Base-by-base conservation (phyloP, 1,284 basidiomycete genomes). In the Phaffia rhodozyma region DNA sequence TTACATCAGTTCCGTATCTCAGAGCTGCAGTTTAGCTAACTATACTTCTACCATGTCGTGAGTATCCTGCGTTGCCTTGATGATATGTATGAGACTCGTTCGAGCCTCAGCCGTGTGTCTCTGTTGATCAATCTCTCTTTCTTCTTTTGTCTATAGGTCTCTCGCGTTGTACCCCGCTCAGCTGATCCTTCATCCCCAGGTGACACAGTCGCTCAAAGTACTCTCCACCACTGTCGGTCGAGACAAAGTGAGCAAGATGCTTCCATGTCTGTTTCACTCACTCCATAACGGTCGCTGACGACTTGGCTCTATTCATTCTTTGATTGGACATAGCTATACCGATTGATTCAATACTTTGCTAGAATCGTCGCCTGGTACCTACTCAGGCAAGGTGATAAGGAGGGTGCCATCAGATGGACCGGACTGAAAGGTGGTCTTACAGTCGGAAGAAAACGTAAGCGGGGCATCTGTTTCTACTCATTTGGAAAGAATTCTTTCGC, bases 271-370 rank as follows among this genome's bases (percentile, higher is more conserved):
- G 47, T 38, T 53, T 30, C 20, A 6, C 51, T 53, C n/a, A 25
- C 0, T 21, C n/a, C 50, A 7, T 16, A 9, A 30, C 25, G 29
- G 23, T 29, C 43, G 18, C 55, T 29, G 13, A 43, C 61, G 32
- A 38, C 29, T 29, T 49, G 25, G 16, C 29, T 38, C 4, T 25
- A 9, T 52, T 4, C 21, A 6, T n/a, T 23, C 25, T 55, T 55
- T 27, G 21, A 25, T 2, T 50, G 55, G 25, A 13, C 7, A 16
- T 43, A 43, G 38, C 79, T 85, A 49, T 94, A 97, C 77, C 86
- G 94, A 70, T 83, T 90, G 32, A 76, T 93, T 66, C 94, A 99
- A 78, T 97, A 93, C 77, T 85, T 91, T 68, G 81, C 94, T 56
- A 86, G 94, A 29, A 86, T 97, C 75, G 82, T 92, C 67, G 86